A percentile compares a stretch with the other conserved stretches of the same genome.
Evolutionary conservation across 2,329 filamentous ascomycete genomes (phyloP).

Genomic region (Beauveria asiatica): DNA sequence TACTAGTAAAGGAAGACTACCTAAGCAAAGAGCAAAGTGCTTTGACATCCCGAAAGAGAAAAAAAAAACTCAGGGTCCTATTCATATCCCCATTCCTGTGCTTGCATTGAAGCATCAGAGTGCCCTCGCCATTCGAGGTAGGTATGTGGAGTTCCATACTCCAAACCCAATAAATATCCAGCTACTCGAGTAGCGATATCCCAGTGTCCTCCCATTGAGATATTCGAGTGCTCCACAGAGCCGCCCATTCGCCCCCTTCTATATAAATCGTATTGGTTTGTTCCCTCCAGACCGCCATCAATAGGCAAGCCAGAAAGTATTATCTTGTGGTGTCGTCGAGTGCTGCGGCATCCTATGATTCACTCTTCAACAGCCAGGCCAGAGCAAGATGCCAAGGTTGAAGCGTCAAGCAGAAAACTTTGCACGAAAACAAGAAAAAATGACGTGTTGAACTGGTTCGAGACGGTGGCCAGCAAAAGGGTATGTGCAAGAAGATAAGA

Average conservation of each 20-base stretch:
- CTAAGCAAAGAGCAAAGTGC: slow-evolving; percentile 4
- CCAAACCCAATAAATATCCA: background rate
- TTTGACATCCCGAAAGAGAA: slow-evolving; percentile 4
- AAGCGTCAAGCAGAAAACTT: slow-evolving; percentile 1
- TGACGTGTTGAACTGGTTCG: slow-evolving; percentile 9
- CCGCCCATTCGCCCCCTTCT: background rate
- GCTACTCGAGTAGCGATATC: background rate
- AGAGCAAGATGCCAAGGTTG: slow-evolving; percentile 1
- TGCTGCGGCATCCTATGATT: slow-evolving; percentile 1
- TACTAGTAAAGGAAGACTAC: slow-evolving; percentile 3
- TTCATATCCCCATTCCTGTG: slow-evolving; percentile 6
- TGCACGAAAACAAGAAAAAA: background rate
- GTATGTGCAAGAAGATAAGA: slow-evolving; percentile 11
- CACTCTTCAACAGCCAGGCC: slow-evolving; percentile 9
- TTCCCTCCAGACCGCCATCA: background rate
- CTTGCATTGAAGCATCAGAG: background rate
- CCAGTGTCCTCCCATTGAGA: background rate
- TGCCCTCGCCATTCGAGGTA: slow-evolving; percentile 1
- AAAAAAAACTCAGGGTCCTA: slow-evolving; percentile 6
- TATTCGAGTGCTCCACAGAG: background rate
- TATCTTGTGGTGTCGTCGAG: slow-evolving; percentile 4
- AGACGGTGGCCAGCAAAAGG: slow-evolving; percentile 11
- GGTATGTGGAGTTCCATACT: background rate
- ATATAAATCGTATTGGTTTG: slow-evolving; percentile 6
- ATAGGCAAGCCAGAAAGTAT: background rate